Evolutionary conservation across 129 eudicot species (phyloP).

Genomic region (Centella asiatica): DNA sequence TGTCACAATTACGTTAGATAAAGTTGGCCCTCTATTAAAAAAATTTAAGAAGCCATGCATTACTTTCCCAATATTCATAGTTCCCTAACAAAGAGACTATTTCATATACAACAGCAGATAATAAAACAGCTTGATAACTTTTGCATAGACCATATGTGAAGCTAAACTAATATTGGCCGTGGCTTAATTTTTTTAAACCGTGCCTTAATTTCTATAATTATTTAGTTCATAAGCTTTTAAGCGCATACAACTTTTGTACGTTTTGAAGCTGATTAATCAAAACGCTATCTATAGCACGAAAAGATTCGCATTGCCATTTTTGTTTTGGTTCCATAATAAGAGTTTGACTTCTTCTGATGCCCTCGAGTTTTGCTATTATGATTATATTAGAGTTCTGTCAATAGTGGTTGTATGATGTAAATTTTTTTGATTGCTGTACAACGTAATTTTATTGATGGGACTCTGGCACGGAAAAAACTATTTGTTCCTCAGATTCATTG

Average conservation of each 20-base stretch:
- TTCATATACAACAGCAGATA: background rate
- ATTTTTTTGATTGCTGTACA: too few relatives aligned
- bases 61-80: background rate
- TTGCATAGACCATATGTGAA: background rate
- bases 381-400: too few relatives aligned
- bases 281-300: too few relatives aligned
- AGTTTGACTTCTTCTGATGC: too few relatives aligned
- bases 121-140: background rate
- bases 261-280: too few relatives aligned
- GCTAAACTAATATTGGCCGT: background rate
- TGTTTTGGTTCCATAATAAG: too few relatives aligned
- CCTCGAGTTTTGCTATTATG: too few relatives aligned
- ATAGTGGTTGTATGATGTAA: too few relatives aligned
- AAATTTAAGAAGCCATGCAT: background rate
- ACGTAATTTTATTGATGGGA: background rate
- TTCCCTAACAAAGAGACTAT: background rate
- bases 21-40: background rate
- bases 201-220: background rate
- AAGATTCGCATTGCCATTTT: too few relatives aligned
- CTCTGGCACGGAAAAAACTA: too few relatives aligned
- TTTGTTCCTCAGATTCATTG: background rate
- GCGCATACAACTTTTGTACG: too few relatives aligned
- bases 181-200: background rate
- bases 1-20: background rate
- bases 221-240: too few relatives aligned